These are phyloP conservation scores for Kuraishia ogatae DNA, from an alignment of 805 yeast genomes.

Conservation along the genomic window DNA sequence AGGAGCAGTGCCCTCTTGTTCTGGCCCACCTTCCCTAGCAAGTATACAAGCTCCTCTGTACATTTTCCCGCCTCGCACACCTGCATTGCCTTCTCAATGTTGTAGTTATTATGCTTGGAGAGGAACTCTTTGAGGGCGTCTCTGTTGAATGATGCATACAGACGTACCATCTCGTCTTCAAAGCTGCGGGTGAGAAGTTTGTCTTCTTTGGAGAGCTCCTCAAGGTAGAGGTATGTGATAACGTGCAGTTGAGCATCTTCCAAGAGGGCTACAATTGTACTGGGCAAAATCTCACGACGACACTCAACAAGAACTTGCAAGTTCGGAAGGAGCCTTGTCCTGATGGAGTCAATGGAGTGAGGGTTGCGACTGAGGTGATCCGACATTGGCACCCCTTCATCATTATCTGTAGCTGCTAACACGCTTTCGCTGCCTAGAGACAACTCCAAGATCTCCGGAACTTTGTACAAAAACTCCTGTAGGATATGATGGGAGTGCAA, in stretches of 20 bases:
- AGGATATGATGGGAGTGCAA: conserved; percentile 58
- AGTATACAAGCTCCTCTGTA: conserved; percentile 67
- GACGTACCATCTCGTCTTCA: conserved; percentile 58
- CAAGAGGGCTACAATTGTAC: conserved; percentile 38
- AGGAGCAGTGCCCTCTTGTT: conserved; percentile 65
- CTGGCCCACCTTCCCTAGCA: conserved; percentile 79
- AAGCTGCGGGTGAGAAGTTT: conserved; percentile 42
- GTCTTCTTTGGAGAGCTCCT: conserved; percentile 47
- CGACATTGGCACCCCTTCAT: too few species aligned
- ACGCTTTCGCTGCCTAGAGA: conserved; percentile 20
- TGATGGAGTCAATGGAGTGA: conserved; percentile 25
- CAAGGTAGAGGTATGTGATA: conserved; percentile 58
- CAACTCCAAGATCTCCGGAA: conserved; percentile 44
- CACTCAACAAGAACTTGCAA: conserved; percentile 51
- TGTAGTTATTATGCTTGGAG: conserved; percentile 49
- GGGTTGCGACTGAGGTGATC: too few species aligned
- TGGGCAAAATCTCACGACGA: conserved; percentile 57
- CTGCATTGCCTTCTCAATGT: conserved; percentile 61
- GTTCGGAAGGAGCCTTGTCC: conserved; percentile 30
- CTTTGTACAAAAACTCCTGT: conserved; percentile 30
- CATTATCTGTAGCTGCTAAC: too few species aligned
- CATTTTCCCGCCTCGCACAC: conserved; percentile 47
- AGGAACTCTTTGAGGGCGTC: conserved; percentile 51
- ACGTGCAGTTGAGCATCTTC: conserved; percentile 31
- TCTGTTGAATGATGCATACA: conserved; percentile 58